Evolutionary conservation across 1,139 yeast genomes (phyloP).

Genomic region (Nakaseomyces nivariensis): DNA sequence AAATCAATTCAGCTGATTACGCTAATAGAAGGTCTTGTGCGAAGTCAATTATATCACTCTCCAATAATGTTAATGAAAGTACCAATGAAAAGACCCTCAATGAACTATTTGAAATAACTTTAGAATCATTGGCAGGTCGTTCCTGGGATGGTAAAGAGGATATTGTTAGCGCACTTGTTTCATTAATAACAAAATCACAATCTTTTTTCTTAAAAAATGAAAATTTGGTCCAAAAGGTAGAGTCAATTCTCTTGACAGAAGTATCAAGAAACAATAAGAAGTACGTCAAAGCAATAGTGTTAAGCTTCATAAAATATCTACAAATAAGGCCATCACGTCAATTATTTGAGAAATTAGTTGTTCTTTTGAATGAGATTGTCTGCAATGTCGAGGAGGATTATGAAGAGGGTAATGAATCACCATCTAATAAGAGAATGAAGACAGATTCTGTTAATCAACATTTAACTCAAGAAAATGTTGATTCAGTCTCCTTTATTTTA

Average conservation of each 20-base stretch:
- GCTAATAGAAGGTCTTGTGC: conserved; percentile 65
- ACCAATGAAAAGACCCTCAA: conserved; percentile 24
- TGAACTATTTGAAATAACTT: conserved; percentile 43
- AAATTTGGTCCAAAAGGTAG: conserved; percentile 31
- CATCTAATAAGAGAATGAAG: conserved; percentile 17
- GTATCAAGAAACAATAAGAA: conserved; percentile 56
- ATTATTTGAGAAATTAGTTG: background rate
- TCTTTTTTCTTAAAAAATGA: conserved; percentile 24
- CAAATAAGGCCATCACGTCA: conserved; percentile 32
- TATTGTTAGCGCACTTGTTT: conserved; percentile 60
- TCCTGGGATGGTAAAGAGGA: conserved; percentile 85
- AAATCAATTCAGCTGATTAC: conserved; percentile 53
- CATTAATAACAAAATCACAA: conserved; percentile 42
- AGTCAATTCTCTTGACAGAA: conserved; percentile 45
- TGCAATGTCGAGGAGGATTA: background rate
- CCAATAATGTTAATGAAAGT: conserved; percentile 35
- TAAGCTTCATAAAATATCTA: conserved; percentile 41
- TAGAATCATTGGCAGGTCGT: conserved; percentile 63
- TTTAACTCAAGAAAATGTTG: conserved; percentile 29
- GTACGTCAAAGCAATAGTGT: conserved; percentile 50
- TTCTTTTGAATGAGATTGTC: conserved; percentile 18
- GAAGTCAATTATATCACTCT: conserved; percentile 52
- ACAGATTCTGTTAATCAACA: background rate
- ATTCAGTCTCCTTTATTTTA: conserved; percentile 33
- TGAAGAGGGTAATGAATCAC: conserved; percentile 21